phyloP scores from a whole-genome alignment of 1,284 basidiomycete species.

The Mycena sp. region DNA sequence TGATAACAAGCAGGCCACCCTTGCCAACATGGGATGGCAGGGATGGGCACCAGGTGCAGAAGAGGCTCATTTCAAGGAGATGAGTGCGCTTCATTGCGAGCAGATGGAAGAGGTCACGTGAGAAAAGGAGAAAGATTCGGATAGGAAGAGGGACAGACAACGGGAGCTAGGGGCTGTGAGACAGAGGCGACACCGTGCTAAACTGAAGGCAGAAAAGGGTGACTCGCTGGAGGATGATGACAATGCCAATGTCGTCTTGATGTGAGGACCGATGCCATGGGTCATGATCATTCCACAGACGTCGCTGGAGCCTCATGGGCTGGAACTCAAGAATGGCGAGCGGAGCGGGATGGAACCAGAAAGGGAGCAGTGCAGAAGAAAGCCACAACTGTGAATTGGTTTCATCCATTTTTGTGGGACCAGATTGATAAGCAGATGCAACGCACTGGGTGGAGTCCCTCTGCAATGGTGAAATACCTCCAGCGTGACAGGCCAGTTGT shows the following conservation, averaged over 20 bases:
- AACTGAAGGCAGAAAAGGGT: constrained; percentile 4
- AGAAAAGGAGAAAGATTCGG: background rate
- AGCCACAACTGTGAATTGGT: background rate
- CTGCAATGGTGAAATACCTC: background rate
- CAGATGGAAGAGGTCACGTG: background rate
- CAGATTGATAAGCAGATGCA: background rate
- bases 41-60: constrained; percentile 4
- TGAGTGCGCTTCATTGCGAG: background rate
- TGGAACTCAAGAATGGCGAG: background rate
- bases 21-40: constrained; percentile 2
- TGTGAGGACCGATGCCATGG: background rate
- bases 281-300: background rate
- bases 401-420: background rate
- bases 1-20: background rate
- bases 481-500: background rate
- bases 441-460: background rate
- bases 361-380: background rate
- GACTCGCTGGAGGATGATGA: background rate
- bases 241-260: background rate
- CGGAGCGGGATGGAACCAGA: background rate
- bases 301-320: background rate
- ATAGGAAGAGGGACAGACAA: background rate
- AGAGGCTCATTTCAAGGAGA: background rate
- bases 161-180: background rate
- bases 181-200: background rate